Conservation (phyloP, 495 filamentous ascomycete genomes). For the Penicillium simplicissimum region DNA sequence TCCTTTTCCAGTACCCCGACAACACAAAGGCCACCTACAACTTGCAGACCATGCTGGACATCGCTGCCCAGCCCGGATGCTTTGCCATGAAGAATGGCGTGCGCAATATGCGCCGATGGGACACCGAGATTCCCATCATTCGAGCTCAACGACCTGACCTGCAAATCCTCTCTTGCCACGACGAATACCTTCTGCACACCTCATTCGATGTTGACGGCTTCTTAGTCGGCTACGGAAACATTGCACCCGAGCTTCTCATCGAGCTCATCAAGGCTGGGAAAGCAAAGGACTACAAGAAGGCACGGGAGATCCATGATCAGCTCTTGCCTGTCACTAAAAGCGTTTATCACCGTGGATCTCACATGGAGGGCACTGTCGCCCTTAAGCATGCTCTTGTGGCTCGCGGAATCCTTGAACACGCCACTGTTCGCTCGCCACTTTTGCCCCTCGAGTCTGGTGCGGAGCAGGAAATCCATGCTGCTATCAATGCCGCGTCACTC, state of each 20-base stretch:
- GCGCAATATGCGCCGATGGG: slow-evolving; percentile 41
- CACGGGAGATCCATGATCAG: slow-evolving; percentile 33
- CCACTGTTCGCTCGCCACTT: slow-evolving; percentile 33
- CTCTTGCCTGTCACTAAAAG: slow-evolving; percentile 33
- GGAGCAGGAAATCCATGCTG: slow-evolving; percentile 34
- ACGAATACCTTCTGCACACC: slow-evolving; percentile 40
- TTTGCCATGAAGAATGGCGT: slow-evolving; percentile 44
- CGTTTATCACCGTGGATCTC: slow-evolving; percentile 38
- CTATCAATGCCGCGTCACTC: slow-evolving; percentile 24
- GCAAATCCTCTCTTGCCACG: slow-evolving; percentile 38
- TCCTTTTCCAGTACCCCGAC: slow-evolving; percentile 41
- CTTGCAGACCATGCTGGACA: slow-evolving; percentile 40
- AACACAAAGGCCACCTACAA: slow-evolving; percentile 40
- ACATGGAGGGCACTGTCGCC: slow-evolving; percentile 38
- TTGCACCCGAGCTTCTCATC: slow-evolving; percentile 36
- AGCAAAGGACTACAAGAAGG: slow-evolving; percentile 34
- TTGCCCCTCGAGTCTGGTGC: slow-evolving; percentile 32
- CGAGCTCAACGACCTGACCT: slow-evolving; percentile 33
- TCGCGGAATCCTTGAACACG: slow-evolving; percentile 33
- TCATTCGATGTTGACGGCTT: slow-evolving; percentile 39
- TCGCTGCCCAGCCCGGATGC: slow-evolving; percentile 34
- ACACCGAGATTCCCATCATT: slow-evolving; percentile 39
- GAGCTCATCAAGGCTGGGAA: slow-evolving; percentile 37
- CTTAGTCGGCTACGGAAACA: slow-evolving; percentile 41
- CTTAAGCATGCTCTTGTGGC: slow-evolving; percentile 38